Evolutionary conservation across 345 rosid species (phyloP).

Genomic region (Rhodomyrtus tomentosa): DNA sequence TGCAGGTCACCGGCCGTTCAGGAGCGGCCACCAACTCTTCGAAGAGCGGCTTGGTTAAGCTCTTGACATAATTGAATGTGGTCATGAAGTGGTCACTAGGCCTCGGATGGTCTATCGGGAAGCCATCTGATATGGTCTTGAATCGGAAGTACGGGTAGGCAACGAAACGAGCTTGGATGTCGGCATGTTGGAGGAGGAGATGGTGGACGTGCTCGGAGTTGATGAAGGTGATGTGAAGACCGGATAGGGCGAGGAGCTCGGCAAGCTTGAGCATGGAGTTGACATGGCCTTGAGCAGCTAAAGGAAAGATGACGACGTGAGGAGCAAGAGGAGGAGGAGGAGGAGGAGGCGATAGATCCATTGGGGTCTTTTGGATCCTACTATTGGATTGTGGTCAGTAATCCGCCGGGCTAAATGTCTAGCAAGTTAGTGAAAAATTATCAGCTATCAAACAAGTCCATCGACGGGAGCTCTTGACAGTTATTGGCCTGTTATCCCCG

Average conservation of each 20-base stretch:
- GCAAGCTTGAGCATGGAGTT: constrained; percentile 67
- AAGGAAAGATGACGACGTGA: constrained; percentile 44
- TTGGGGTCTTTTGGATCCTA: neutral
- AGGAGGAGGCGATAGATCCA: neutral
- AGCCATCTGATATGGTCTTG: constrained; percentile 22
- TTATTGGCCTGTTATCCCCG: no score
- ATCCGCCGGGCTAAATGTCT: no score
- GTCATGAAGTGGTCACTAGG: constrained; percentile 13
- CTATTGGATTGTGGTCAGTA: neutral
- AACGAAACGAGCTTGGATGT: constrained; percentile 10
- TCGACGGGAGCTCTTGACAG: no score
- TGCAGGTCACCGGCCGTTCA: constrained; percentile 9
- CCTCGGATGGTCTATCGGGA: neutral
- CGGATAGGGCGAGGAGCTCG: constrained; percentile 31
- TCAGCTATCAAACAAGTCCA: no score
- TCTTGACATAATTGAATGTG: neutral
- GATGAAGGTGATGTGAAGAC: constrained; percentile 49
- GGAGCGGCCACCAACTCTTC: neutral
- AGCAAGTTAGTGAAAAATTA: no score
- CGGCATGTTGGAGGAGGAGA: constrained; percentile 12
- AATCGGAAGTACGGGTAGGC: constrained; percentile 21
- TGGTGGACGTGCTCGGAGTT: constrained; percentile 28
- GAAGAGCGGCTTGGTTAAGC: constrained; percentile 1
- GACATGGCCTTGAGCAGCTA: constrained; percentile 58
- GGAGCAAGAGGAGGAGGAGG: constrained; percentile 15